These are phyloP conservation scores for Penicillium antarcticum DNA, from an alignment of 495 filamentous ascomycete genomes.

Conservation along the genomic window DNA sequence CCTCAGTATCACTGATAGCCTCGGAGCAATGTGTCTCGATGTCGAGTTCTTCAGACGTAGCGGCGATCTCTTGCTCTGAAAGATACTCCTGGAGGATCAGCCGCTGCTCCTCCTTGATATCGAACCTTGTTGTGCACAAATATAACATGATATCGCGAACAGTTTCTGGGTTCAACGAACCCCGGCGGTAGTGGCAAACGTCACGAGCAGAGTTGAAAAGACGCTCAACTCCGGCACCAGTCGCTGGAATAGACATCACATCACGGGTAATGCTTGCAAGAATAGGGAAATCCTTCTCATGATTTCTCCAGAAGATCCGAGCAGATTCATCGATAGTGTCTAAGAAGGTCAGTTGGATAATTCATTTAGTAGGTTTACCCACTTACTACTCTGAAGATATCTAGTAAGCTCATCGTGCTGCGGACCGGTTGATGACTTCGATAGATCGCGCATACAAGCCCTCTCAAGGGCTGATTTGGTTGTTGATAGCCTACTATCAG, in stretches of 20 bases:
- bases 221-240: neutral
- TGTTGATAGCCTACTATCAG: neutral
- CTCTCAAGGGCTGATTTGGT: neutral
- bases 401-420: neutral
- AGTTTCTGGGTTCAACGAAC: neutral
- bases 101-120: neutral
- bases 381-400: neutral
- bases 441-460: neutral
- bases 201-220: slow-evolving; percentile 2
- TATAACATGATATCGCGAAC: neutral
- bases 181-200: neutral
- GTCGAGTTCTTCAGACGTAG: neutral
- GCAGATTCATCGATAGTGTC: too few relatives aligned
- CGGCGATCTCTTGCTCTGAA: neutral
- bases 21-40: neutral
- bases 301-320: neutral
- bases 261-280: neutral
- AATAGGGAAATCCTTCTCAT: neutral
- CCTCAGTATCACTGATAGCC: neutral
- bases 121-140: neutral
- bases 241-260: neutral
- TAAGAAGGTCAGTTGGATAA: too few relatives aligned
- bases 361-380: neutral
- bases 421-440: neutral
- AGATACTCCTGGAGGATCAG: neutral